Evolutionary conservation across 768 basidiomycete species (phyloP).

Genomic region (Lactifluus volemus): DNA sequence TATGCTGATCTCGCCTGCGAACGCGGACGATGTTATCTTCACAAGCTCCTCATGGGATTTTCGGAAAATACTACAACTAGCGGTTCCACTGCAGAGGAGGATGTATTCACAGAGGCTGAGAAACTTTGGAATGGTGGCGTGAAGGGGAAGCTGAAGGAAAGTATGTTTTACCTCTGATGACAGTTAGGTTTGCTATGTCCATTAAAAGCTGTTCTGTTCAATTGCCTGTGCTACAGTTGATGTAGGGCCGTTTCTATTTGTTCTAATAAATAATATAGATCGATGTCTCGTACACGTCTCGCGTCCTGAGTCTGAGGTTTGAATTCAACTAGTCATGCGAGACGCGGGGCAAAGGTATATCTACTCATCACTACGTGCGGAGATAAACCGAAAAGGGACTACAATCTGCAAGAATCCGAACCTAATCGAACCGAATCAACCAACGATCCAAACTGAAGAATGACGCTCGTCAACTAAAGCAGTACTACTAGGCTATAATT

Average conservation of each 20-base stretch:
- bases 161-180: slow-evolving; percentile 66
- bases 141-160: slow-evolving; percentile 45
- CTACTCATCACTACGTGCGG: too few species aligned
- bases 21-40: slow-evolving; percentile 44
- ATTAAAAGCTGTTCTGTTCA: not conserved
- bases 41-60: slow-evolving; percentile 39
- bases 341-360: not conserved
- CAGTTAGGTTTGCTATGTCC: not conserved
- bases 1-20: slow-evolving; percentile 46
- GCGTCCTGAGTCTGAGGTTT: not conserved
- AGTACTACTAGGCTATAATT: not conserved
- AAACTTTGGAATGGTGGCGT: slow-evolving; percentile 52
- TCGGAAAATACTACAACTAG: slow-evolving; percentile 27
- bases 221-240: not conserved
- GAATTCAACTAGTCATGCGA: not conserved
- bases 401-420: not conserved
- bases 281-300: not conserved
- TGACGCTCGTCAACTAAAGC: not conserved
- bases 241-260: not conserved
- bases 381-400: not conserved
- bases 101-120: slow-evolving; percentile 45
- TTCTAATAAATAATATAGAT: not conserved
- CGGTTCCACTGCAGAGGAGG: slow-evolving; percentile 37
- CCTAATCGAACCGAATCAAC: not conserved
- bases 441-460: not conserved